These are phyloP conservation scores for Sclerotinia minor DNA, from an alignment of 2,329 filamentous ascomycete species.

Conservation along the genomic window DNA sequence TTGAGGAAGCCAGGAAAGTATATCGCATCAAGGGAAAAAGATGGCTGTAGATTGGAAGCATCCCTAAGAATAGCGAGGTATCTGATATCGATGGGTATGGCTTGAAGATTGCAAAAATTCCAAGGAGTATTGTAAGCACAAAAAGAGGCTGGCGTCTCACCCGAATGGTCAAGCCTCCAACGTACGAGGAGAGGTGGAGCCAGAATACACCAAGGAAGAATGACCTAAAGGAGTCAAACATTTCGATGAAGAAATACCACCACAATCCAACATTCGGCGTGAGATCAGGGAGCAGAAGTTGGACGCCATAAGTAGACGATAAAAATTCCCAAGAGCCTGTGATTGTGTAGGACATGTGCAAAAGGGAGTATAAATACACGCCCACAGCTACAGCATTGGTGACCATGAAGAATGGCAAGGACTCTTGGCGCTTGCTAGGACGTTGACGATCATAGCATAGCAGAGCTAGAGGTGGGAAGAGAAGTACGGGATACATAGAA, in stretches of 20 bases:
- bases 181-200: slow-evolving; percentile 89
- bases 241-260: slow-evolving; percentile 99
- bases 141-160: slow-evolving; percentile 84
- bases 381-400: slow-evolving; percentile 55
- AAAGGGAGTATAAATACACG: slow-evolving; percentile 58
- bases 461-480: slow-evolving; percentile 79
- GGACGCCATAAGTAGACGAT: slow-evolving; percentile 85
- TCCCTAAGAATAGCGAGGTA: slow-evolving; percentile 78
- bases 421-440: slow-evolving; percentile 40
- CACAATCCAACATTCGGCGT: slow-evolving; percentile 94
- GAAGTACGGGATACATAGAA: slow-evolving; percentile 84
- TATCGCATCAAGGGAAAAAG: slow-evolving; percentile 92
- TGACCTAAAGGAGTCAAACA: slow-evolving; percentile 96
- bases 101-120: slow-evolving; percentile 93
- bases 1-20: slow-evolving; percentile 80
- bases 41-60: slow-evolving; percentile 86
- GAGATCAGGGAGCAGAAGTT: slow-evolving; percentile 85
- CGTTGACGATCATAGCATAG: slow-evolving; percentile 70
- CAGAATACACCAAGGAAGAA: slow-evolving; percentile 99
- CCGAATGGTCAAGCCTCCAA: slow-evolving; percentile 80
- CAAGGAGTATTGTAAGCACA: slow-evolving; percentile 78
- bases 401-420: slow-evolving; percentile 53
- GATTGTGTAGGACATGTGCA: slow-evolving; percentile 71
- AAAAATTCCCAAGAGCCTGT: slow-evolving; percentile 88
- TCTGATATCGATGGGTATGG: slow-evolving; percentile 94